Evolutionary conservation across 352 stramenopile species (phyloP), one percentile per base, ranked within the genome.

Genomic region (Phytophthora rubi): DNA sequence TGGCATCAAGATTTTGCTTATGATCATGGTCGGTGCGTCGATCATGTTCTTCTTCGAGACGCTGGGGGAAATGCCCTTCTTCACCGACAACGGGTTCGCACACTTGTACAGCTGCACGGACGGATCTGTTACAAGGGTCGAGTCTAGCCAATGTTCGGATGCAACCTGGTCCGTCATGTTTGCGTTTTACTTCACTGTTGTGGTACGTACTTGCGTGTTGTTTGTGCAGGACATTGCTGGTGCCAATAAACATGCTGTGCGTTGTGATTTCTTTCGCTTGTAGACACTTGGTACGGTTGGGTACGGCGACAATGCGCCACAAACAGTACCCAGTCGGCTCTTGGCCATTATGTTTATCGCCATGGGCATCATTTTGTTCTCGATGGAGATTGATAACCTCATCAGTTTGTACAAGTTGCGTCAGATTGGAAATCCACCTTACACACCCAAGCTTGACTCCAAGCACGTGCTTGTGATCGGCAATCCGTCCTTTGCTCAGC

Each of bases 331-430:
- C n/a, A 93, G 86, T 26, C 80, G 90, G 2, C 73, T 95, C 37
- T 79, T 96, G 32, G 86, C 83, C 10, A 95, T 97, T 72, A 89
- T 94, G 75, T 95, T 97, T 62, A 96, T 97, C 62, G 79, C 94
- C 55, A 91, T 94, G 71, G 88, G 88, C 44, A 82, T 97, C 52
- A 88, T 96, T 58, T 65, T 96, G 54, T 95, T 97, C 42, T 95
- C 89, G 0, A 92, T 93, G 78, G 88, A 97, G 74, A 95, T 95
- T 42, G 87, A 95, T 53, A 95, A 94, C 64, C 71, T 97, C 13
- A 90, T 95, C 57, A 88, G 78, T n/a, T 61, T 97, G 54, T 95
- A 94, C 76, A 87, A 91, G 44, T 81, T 92, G 45, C 80, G 83
- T 2, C 83, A 93, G 61, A 89, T 94, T 64, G 88, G 88, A 16